Base-by-base conservation (phyloP, 1,284 basidiomycete species). In the Pascua sp. region DNA sequence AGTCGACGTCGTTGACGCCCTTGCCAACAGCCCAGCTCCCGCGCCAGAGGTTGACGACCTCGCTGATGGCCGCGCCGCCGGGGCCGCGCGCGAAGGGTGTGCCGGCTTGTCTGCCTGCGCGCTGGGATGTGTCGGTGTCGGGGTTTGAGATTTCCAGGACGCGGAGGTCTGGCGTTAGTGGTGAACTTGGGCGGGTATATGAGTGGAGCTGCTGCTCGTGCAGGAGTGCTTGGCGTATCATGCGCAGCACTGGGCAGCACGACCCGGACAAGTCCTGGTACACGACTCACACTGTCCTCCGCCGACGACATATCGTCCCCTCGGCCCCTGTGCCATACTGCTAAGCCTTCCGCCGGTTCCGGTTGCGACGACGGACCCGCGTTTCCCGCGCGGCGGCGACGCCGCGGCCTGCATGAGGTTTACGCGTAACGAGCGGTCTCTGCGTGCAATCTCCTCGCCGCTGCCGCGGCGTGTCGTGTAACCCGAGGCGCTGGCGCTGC, bases 1-100 rank as follows among this genome's bases (percentile, higher is more conserved):
- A 93, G 40, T 84, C 87, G 13, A 91, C 84, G 68, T 90, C 90
- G 46, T 72, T 76, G 17, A 77, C 70, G 37, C 70, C 69, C 56
- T 72, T 77, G 15, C 69, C 67, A 7, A 68, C 64, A 1, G 67
- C 60, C 70, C 73, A 74, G 15, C 65, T 63, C 0, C 67, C 65
- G 52, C 70, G 72, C 76, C 76, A 78, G 12, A 78, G 65, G 60
- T 76, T 76, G 48, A 67, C 69, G 1, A 75, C 65, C 55, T 78
- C 74, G n/a, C 59, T 55, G 11, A 78, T 65, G 8, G 64, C 61
- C 15, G 64, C 60, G 11, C 75, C 75, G 11, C 73, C 74, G 11
- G 60, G 64, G 1, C 75, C 76, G 43, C 60, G 62, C 4, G 63
- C 70, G 8, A 75, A 53, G 1, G 62, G 53, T 13, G 51, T 13